A percentile compares a stretch with the other conserved stretches of the same genome.
Evolutionary conservation across 108 stramenopile genomes (phyloP).

Genomic region (Aurantiochytrium sp.): DNA sequence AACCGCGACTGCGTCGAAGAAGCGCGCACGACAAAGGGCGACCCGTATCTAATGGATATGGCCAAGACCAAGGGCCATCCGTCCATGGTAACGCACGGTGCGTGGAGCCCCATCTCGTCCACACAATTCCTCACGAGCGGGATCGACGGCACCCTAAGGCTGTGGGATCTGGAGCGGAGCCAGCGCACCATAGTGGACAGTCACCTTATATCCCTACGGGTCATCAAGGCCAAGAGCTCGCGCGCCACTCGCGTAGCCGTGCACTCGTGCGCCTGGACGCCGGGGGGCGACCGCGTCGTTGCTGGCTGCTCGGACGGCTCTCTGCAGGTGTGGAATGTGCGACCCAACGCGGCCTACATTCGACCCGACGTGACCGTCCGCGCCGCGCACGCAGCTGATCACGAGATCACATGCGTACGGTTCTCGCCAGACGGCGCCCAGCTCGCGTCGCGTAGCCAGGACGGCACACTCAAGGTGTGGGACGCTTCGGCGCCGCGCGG

Average conservation of each 20-base stretch:
- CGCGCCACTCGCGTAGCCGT: background rate
- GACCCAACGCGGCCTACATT: background rate
- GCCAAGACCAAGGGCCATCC: slow-evolving; percentile 17
- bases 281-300: background rate
- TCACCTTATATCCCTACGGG: background rate
- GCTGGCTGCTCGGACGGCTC: background rate
- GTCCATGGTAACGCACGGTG: background rate
- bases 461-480: background rate
- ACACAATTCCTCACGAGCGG: background rate
- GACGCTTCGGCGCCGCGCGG: background rate
- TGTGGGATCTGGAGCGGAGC: slow-evolving; percentile 4
- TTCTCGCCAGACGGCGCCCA: background rate
- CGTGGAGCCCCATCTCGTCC: background rate
- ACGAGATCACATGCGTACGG: background rate
- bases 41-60: slow-evolving; percentile 14
- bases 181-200: background rate
- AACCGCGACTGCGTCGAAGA: background rate
- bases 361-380: background rate
- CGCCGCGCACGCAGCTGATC: background rate
- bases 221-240: background rate
- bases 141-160: background rate
- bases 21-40: background rate
- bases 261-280: background rate
- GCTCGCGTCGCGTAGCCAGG: background rate
- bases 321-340: background rate